Evolutionary conservation across 2,329 filamentous ascomycete genomes (phyloP).

Genomic region (Drechslera avenae): DNA sequence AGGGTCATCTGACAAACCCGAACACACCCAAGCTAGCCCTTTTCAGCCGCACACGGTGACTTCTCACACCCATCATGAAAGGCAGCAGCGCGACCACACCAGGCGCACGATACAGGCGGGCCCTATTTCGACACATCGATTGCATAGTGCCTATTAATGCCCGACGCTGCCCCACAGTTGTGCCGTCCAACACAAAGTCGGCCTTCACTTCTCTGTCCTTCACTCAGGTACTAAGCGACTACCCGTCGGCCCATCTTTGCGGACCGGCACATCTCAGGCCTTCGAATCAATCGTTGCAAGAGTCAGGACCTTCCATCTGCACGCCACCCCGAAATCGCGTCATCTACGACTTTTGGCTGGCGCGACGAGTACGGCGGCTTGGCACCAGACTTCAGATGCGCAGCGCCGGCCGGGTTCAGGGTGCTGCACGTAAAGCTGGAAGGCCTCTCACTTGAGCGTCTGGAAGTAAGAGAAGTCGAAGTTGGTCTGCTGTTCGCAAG

Average conservation of each 20-base stretch:
- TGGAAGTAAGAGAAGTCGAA: conserved; percentile 4
- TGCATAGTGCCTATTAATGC: conserved; percentile 7
- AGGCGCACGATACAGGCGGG: conserved; percentile 8
- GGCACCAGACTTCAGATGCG: conserved; percentile 28
- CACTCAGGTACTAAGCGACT: conserved; percentile 25
- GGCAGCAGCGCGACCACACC: conserved; percentile 21
- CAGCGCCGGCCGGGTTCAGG: conserved; percentile 16
- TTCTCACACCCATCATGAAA: conserved; percentile 25
- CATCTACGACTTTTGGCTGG: background rate
- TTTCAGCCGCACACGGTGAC: conserved; percentile 24
- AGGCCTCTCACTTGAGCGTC: conserved; percentile 4
- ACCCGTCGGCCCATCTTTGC: conserved; percentile 9
- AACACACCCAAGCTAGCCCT: conserved; percentile 18
- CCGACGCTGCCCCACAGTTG: conserved; percentile 11
- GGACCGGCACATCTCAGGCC: conserved; percentile 2
- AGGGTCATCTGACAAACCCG: conserved; percentile 31
- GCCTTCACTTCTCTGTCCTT: conserved; percentile 29
- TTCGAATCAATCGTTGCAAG: background rate
- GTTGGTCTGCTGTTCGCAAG: conserved; percentile 3
- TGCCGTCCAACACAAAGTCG: conserved; percentile 24
- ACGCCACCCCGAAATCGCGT: background rate
- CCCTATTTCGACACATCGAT: background rate
- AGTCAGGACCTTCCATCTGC: background rate
- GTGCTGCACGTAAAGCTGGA: conserved; percentile 17
- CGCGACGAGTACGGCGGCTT: conserved; percentile 17